Evolutionary conservation across 768 basidiomycete species (phyloP).

Genomic region (Lepiota brunneoincarnata): DNA sequence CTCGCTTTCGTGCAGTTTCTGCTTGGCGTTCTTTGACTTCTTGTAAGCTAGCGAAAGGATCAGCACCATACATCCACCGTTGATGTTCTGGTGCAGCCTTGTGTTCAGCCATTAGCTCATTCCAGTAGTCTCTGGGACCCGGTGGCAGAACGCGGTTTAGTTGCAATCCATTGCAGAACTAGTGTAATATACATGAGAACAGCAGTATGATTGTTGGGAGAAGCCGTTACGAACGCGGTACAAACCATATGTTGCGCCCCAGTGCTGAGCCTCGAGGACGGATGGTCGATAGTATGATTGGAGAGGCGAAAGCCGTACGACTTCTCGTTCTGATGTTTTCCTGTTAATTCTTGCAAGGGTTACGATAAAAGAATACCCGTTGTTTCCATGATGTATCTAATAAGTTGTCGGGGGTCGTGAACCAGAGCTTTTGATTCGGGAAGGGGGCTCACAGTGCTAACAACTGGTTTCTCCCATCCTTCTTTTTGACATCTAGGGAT

Average conservation of each 20-base stretch:
- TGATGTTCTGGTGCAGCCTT: slow-evolving; percentile 64
- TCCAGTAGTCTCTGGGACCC: slow-evolving; percentile 88
- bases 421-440: slow-evolving; percentile 6
- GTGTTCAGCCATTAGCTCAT: slow-evolving; percentile 67
- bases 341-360: slow-evolving; percentile 66
- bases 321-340: slow-evolving; percentile 68
- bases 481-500: slow-evolving; percentile 74
- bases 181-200: slow-evolving; percentile 26
- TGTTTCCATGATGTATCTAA: slow-evolving; percentile 41
- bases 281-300: slow-evolving; percentile 65
- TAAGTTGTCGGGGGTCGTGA: slow-evolving; percentile 5
- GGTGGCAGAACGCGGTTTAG: slow-evolving; percentile 77
- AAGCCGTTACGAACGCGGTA: slow-evolving; percentile 66
- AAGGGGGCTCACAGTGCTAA: slow-evolving; percentile 62
- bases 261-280: slow-evolving; percentile 84
- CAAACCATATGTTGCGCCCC: slow-evolving; percentile 85
- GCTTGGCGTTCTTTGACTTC: slow-evolving; percentile 65
- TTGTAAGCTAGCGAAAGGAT: slow-evolving; percentile 78
- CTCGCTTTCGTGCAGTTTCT: slow-evolving; percentile 47
- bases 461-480: slow-evolving; percentile 81
- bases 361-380: slow-evolving; percentile 65
- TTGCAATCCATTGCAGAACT: slow-evolving; percentile 77
- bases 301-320: slow-evolving; percentile 69
- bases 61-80: slow-evolving; percentile 84
- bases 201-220: slow-evolving; percentile 11